Evolutionary conservation across 2,329 filamentous ascomycete species (phyloP).

Genomic region (Microcyclospora tardicrescens): DNA sequence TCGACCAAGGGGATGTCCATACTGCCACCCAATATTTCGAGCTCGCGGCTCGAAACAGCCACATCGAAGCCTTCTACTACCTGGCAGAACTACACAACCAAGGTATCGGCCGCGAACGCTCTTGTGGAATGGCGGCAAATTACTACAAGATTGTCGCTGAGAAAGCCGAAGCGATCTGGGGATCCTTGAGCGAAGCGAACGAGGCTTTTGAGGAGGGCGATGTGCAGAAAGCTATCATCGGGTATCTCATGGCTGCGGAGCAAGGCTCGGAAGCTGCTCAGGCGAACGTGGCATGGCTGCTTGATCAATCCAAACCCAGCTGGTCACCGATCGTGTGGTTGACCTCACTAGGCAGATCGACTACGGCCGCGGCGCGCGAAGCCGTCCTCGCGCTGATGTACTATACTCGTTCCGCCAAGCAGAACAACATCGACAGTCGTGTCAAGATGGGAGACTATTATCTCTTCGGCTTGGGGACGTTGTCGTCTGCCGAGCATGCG

Average conservation of each 20-base stretch:
- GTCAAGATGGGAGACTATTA: slow-evolving; percentile 99
- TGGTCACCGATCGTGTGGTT: slow-evolving; percentile 13
- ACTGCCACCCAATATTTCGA: slow-evolving; percentile 80
- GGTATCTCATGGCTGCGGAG: slow-evolving; percentile 78
- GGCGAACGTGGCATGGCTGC: slow-evolving; percentile 75
- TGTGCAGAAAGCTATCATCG: slow-evolving; percentile 63
- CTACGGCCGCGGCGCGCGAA: slow-evolving; percentile 32
- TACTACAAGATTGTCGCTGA: slow-evolving; percentile 85
- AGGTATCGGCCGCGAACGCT: slow-evolving; percentile 66
- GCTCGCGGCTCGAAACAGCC: slow-evolving; percentile 65
- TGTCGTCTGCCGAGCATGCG: slow-evolving; percentile 64
- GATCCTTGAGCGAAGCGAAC: slow-evolving; percentile 72
- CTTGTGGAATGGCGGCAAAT: slow-evolving; percentile 60
- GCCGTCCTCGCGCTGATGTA: slow-evolving; percentile 67
- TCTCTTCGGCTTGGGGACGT: slow-evolving; percentile 58
- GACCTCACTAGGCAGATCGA: slow-evolving; percentile 9
- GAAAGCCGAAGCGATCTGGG: slow-evolving; percentile 77
- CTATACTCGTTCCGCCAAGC: slow-evolving; percentile 88
- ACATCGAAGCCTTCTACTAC: slow-evolving; percentile 85
- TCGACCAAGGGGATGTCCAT: slow-evolving; percentile 75
- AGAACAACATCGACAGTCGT: slow-evolving; percentile 82
- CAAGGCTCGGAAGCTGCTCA: slow-evolving; percentile 85
- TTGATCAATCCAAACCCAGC: slow-evolving; percentile 49
- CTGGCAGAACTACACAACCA: slow-evolving; percentile 75
- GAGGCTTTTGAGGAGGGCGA: slow-evolving; percentile 68